Conservation (phyloP, 139 green algal genomes). For the Chlamydomonas sphaeroides region DNA sequence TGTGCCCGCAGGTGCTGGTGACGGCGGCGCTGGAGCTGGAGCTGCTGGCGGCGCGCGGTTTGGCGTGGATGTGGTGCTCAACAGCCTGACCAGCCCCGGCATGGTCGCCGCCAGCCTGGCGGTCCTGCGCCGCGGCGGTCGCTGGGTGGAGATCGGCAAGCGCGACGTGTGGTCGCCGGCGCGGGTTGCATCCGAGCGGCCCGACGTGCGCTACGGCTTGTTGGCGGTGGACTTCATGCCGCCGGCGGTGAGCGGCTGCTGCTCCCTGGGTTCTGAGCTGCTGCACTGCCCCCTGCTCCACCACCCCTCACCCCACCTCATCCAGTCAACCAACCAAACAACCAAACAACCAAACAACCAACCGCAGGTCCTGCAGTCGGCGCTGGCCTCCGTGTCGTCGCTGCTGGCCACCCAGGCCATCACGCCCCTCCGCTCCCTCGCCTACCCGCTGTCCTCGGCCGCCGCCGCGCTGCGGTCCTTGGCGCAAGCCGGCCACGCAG, state of each 20-base stretch:
- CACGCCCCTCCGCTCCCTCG: constrained; percentile 43
- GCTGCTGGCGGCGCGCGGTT: background rate
- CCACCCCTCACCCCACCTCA: background rate
- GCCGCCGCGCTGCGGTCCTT: constrained; percentile 67
- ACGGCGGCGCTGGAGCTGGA: background rate
- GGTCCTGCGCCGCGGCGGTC: constrained; percentile 60
- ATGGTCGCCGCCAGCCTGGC: constrained; percentile 86
- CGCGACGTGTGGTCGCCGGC: constrained; percentile 82
- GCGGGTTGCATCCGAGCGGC: constrained; percentile 63
- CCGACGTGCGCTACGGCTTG: constrained; percentile 79
- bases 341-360: too few relatives aligned
- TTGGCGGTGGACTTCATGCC: constrained; percentile 92
- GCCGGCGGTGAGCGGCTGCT: constrained; percentile 2
- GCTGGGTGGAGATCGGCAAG: constrained; percentile 90
- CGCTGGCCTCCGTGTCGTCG: constrained; percentile 47
- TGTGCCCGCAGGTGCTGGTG: too few relatives aligned
- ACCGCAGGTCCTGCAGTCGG: constrained; percentile 45
- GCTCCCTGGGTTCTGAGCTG: background rate
- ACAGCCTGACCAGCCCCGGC: constrained; percentile 89
- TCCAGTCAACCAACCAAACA: background rate
- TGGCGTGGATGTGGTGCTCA: constrained; percentile 77
- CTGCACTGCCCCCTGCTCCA: background rate
- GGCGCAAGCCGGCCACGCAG: constrained; percentile 68
- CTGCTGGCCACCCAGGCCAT: constrained; percentile 45
- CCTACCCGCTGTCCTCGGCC: constrained; percentile 57